Evolutionary conservation across 768 basidiomycete species (phyloP), one percentile per base, ranked within the genome.

Genomic region (Coprinopsis sp.): DNA sequence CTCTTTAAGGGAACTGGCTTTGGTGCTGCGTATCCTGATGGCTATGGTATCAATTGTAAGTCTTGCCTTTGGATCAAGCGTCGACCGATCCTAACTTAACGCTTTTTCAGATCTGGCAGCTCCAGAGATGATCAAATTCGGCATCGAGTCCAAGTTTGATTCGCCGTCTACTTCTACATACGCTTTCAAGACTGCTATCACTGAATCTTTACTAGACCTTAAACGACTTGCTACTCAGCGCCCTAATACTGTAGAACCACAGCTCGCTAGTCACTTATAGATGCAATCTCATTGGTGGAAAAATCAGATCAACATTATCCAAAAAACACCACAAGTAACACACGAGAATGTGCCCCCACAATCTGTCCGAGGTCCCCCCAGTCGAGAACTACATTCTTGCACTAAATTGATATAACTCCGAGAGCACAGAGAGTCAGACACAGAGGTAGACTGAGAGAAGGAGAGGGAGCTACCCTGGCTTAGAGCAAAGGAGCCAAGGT

Each of bases 1-100:
- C 70, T 84, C 30, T 97, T 96, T 70, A 79, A 80, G 38, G 93
- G 94, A 1, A 96, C 93, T 6, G 93, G 93, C 3, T 96, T 96
- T 63, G 93, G 94, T 3, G 68, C 91, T 2, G 66, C 72, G 8
- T 92, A 82, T 66, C 73, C 78, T 31, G 84, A 94, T 68, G 94
- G 94, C 7, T 95, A 94, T 69, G 93, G 94, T 1, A 86, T 96
- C 55, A 95, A 91, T 61, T 97, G 92, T 92, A 60, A 33, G 22
- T 37, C 18, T 50, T 23, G 13, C 12, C 42, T 38, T 37, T 7
- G 31, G 2, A 18, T 24, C 11, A 25, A 6, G 21, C n/a, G 8
- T 8, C 16, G 8, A 18, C 27, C 30, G 13, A 19, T 22, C 42
- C 39, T 28, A 36, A 52, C 24, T 19, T 45, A 13, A 22, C 31